phyloP scores from a whole-genome alignment of 768 basidiomycete species.

The Podaxis sp. region DNA sequence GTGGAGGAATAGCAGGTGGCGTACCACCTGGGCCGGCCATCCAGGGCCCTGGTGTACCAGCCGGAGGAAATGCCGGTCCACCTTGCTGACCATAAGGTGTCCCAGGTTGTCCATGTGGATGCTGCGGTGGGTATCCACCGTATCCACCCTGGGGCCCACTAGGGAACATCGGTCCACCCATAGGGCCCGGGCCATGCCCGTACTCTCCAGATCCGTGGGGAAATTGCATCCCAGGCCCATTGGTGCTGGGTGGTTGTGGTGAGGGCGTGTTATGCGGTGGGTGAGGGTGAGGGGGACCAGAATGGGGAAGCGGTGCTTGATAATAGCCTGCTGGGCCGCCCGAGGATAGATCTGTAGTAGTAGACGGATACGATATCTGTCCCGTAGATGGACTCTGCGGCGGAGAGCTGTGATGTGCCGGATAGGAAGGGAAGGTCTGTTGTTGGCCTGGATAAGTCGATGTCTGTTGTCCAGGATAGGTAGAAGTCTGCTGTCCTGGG shows the following conservation, averaged over 20 bases:
- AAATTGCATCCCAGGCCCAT: slow-evolving; percentile 23
- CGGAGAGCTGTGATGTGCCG: slow-evolving; percentile 21
- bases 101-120: slow-evolving; percentile 15
- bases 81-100: slow-evolving; percentile 20
- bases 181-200: slow-evolving; percentile 16
- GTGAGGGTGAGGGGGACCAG: background rate
- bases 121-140: background rate
- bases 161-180: slow-evolving; percentile 18
- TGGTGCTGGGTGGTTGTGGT: slow-evolving; percentile 8
- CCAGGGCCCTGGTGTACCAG: background rate
- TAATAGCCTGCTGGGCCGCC: slow-evolving; percentile 2
- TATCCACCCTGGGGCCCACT: slow-evolving; percentile 1
- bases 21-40: background rate
- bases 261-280: background rate
- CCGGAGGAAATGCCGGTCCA: slow-evolving; percentile 2
- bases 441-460: slow-evolving; percentile 17
- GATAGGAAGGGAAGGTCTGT: slow-evolving; percentile 14
- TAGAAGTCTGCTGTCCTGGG: slow-evolving; percentile 16
- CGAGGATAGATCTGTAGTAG: background rate
- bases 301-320: background rate
- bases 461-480: slow-evolving; percentile 17
- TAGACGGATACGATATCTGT: background rate
- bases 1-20: slow-evolving; percentile 18
- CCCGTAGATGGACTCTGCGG: slow-evolving; percentile 23
- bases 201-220: slow-evolving; percentile 27